Evolutionary conservation across 2,329 filamentous ascomycete species (phyloP).

Genomic region (Pseudogymnoascus sp.): DNA sequence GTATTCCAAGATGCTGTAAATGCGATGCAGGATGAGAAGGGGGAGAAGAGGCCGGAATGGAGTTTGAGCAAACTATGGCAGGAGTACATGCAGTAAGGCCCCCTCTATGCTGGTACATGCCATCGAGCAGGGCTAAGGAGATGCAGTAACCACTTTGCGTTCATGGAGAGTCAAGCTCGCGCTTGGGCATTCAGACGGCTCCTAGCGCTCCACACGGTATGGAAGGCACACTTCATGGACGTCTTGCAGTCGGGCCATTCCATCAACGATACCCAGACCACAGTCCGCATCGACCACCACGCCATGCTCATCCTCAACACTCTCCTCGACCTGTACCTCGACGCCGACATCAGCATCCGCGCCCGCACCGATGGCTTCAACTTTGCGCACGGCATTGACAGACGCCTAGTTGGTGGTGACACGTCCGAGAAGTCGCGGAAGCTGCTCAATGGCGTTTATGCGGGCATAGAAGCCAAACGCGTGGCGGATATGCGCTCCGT

Average conservation of each 20-base stretch:
- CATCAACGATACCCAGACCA: conserved; percentile 15
- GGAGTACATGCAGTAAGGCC: conserved; percentile 16
- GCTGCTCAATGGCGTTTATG: conserved; percentile 12
- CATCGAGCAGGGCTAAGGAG: not conserved
- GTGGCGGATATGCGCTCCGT: not conserved
- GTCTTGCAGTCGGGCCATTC: conserved; percentile 10
- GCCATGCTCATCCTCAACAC: conserved; percentile 19
- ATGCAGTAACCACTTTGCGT: conserved; percentile 13
- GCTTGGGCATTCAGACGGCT: conserved; percentile 15
- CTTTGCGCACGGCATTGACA: conserved; percentile 12
- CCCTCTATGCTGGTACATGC: not conserved
- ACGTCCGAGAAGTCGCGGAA: conserved; percentile 3
- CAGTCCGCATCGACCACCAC: conserved; percentile 16
- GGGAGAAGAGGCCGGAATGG: conserved; percentile 13
- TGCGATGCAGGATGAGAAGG: conserved; percentile 10
- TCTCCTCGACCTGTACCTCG: conserved; percentile 18
- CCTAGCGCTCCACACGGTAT: conserved; percentile 14
- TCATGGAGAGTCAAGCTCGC: conserved; percentile 16
- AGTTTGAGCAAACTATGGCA: conserved; percentile 18
- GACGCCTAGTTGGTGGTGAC: conserved; percentile 6
- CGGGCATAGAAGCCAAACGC: conserved; percentile 10
- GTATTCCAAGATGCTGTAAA: conserved; percentile 18
- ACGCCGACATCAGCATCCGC: conserved; percentile 15
- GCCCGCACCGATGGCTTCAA: conserved; percentile 15
- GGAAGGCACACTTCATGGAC: conserved; percentile 15